Conservation (phyloP, 2,329 filamentous ascomycete species). For the Penicillium palitans region DNA sequence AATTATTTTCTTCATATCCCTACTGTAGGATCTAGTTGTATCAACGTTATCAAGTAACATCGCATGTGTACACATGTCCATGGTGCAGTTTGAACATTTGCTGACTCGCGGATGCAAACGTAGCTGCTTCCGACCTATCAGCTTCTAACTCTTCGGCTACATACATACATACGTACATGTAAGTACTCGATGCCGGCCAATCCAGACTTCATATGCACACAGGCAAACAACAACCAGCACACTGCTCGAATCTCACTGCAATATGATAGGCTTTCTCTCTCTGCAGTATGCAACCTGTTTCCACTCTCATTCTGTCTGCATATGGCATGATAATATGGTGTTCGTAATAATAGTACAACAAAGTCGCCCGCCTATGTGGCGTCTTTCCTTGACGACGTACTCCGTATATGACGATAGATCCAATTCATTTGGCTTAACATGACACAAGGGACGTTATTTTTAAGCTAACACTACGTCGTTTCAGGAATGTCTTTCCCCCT, state of each 20-base stretch:
- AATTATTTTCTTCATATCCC: neutral
- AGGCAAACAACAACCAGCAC: neutral
- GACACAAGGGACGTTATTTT: neutral
- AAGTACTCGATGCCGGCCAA: neutral
- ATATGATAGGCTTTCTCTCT: constrained; percentile 1
- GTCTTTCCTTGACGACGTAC: neutral
- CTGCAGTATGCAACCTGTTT: neutral
- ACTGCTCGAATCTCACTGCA: neutral
- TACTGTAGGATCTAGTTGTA: constrained; percentile 1
- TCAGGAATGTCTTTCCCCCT: no score
- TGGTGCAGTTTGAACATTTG: neutral
- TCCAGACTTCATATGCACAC: neutral
- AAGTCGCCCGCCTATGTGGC: neutral
- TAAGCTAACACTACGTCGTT: neutral
- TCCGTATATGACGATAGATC: neutral
- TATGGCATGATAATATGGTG: neutral
- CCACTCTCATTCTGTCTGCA: neutral
- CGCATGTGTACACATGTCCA: neutral
- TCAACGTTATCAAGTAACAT: constrained; percentile 9
- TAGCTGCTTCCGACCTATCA: constrained; percentile 2
- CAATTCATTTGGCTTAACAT: neutral
- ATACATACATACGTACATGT: neutral
- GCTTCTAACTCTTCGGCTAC: neutral
- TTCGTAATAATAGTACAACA: neutral
- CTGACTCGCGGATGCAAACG: neutral